Evolutionary conservation across 192 early-diverging fungal genomes (phyloP).

Genomic region (Coemansia sp.): DNA sequence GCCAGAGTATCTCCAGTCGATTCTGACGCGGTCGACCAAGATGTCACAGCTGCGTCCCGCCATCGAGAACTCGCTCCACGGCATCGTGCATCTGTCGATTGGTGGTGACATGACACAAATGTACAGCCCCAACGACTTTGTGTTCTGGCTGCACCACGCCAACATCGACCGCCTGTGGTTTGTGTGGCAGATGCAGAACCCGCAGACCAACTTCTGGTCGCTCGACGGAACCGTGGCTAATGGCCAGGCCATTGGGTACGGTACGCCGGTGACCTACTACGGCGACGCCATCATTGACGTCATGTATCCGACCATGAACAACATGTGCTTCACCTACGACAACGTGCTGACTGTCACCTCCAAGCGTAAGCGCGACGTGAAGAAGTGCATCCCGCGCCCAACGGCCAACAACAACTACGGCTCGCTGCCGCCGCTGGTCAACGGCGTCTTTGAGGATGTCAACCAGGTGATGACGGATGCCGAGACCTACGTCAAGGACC

Average conservation of each 20-base stretch:
- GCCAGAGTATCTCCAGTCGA: constrained; percentile 51
- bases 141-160: constrained; percentile 58
- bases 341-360: constrained; percentile 24
- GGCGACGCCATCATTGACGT: constrained; percentile 25
- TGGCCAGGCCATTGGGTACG: constrained; percentile 18
- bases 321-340: constrained; percentile 55
- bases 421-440: constrained; percentile 31
- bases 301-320: constrained; percentile 36
- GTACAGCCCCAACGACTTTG: constrained; percentile 56
- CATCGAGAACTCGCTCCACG: constrained; percentile 52
- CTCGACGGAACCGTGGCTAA: constrained; percentile 26
- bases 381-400: constrained; percentile 45
- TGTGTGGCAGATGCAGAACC: constrained; percentile 55
- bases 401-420: neutral
- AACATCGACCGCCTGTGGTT: constrained; percentile 57
- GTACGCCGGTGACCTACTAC: constrained; percentile 26
- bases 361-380: constrained; percentile 35
- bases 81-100: constrained; percentile 41
- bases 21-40: constrained; percentile 33
- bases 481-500: constrained; percentile 29
- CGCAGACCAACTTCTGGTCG: constrained; percentile 42
- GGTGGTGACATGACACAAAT: constrained; percentile 54
- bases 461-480: constrained; percentile 21
- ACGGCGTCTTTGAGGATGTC: constrained; percentile 40
- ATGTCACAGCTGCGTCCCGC: constrained; percentile 49